A percentile compares a stretch with the other conserved stretches of the same genome.
Evolutionary conservation across 2,329 filamentous ascomycete genomes (phyloP).

Genomic region (Claviceps maximensis): DNA sequence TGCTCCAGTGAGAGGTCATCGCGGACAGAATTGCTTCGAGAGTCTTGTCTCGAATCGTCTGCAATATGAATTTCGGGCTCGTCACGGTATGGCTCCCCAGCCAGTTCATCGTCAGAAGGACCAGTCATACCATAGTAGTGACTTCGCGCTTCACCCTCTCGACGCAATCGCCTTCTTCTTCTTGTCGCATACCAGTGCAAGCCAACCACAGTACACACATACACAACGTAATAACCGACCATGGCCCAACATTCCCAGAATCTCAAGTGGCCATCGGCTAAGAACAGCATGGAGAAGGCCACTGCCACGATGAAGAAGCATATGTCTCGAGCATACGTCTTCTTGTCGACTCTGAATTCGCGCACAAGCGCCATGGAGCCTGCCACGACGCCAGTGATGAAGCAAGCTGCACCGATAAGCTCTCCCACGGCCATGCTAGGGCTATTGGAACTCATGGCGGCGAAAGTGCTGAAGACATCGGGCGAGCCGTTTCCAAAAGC

Average conservation of each 20-base stretch:
- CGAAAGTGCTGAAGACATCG: slow-evolving; percentile 97
- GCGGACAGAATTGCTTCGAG: slow-evolving; percentile 8
- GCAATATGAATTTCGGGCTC: slow-evolving; percentile 30
- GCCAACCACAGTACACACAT: slow-evolving; percentile 72
- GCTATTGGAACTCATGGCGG: slow-evolving; percentile 92
- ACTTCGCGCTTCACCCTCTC: slow-evolving; percentile 59
- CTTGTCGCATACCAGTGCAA: slow-evolving; percentile 82
- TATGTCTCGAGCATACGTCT: slow-evolving; percentile 84
- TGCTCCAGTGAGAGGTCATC: slow-evolving; percentile 33
- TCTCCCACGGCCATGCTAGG: slow-evolving; percentile 95
- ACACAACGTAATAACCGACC: slow-evolving; percentile 84
- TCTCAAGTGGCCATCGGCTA: slow-evolving; percentile 71
- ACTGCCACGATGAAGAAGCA: slow-evolving; percentile 83
- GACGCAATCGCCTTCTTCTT: slow-evolving; percentile 44
- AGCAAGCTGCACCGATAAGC: slow-evolving; percentile 84
- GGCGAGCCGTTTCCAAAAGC: slow-evolving; percentile 97
- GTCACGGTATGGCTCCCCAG: slow-evolving; percentile 48
- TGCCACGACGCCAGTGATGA: slow-evolving; percentile 92
- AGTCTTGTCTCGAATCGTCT: slow-evolving; percentile 9
- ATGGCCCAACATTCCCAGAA: slow-evolving; percentile 84
- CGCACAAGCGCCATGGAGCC: slow-evolving; percentile 95
- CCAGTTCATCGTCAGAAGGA: slow-evolving; percentile 38
- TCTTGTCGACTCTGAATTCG: slow-evolving; percentile 81
- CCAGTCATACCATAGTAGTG: slow-evolving; percentile 52
- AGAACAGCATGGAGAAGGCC: slow-evolving; percentile 72